Conservation (phyloP, 2,329 filamentous ascomycete genomes). For the Drechslerella coelobrocha region DNA sequence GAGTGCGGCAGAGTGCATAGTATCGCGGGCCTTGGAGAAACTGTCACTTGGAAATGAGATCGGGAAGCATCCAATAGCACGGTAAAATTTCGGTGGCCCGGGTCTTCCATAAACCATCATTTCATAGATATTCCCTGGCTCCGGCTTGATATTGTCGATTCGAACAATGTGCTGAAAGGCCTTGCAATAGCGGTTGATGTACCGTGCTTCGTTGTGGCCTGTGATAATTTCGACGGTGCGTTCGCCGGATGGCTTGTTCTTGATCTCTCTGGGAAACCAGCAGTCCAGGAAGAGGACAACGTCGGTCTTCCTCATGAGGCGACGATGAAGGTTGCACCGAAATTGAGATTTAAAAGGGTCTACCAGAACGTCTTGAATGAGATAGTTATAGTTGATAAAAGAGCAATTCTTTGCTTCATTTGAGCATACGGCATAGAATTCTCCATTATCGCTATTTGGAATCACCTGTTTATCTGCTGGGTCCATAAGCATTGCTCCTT, state of each 20-base stretch:
- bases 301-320: constrained; percentile 12
- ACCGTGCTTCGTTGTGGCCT: constrained; percentile 6
- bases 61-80: constrained; percentile 6
- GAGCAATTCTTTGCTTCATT: constrained; percentile 3
- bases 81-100: constrained; percentile 3
- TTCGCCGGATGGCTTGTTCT: background rate
- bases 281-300: constrained; percentile 19
- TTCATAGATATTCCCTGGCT: constrained; percentile 13
- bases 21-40: background rate
- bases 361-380: constrained; percentile 11
- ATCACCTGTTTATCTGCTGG: constrained; percentile 4
- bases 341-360: constrained; percentile 9
- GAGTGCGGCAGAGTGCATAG: background rate
- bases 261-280: background rate
- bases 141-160: constrained; percentile 5
- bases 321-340: background rate
- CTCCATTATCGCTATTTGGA: background rate
- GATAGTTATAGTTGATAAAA: constrained; percentile 16
- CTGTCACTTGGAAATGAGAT: background rate
- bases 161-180: constrained; percentile 19
- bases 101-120: constrained; percentile 16
- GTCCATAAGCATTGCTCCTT: background rate
- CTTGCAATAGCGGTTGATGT: constrained; percentile 23
- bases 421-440: constrained; percentile 14
- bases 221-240: constrained; percentile 19